Evolutionary conservation across 139 green algal genomes (phyloP).

Genomic region (Chlamydomonas asymmetrica): DNA sequence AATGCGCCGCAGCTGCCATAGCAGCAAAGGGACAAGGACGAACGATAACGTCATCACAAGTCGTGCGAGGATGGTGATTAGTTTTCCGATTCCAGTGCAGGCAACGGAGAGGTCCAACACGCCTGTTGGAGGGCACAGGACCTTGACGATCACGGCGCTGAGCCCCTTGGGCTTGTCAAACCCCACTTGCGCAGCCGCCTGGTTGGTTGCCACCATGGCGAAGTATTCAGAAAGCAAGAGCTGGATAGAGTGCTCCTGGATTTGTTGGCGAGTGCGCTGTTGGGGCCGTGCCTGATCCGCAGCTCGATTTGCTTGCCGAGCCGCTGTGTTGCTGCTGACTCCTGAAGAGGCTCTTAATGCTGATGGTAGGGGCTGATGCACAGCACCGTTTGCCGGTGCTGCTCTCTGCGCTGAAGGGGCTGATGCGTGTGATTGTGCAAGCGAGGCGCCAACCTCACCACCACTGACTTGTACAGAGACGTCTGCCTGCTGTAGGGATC

Average conservation of each 20-base stretch:
- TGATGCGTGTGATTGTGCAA: too few species aligned
- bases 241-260: not conserved
- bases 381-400: too few species aligned
- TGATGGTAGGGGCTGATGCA: too few species aligned
- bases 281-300: not conserved
- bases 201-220: not conserved
- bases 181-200: constrained; percentile 1
- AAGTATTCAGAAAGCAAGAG: not conserved
- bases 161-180: constrained; percentile 18
- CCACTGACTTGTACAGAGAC: too few species aligned
- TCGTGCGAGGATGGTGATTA: not conserved
- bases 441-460: too few species aligned
- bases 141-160: not conserved
- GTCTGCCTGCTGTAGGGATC: too few species aligned
- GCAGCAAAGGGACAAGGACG: not conserved
- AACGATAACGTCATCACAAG: not conserved
- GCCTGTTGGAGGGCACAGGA: constrained; percentile 17
- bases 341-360: not conserved
- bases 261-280: not conserved
- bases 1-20: constrained; percentile 6
- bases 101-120: constrained; percentile 1
- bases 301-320: not conserved
- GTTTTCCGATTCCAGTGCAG: not conserved
- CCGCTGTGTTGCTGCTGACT: not conserved
- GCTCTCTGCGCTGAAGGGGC: too few species aligned